Percentiles rank a stretch among this genome's conserved stretches.
phyloP scores from a whole-genome alignment of 345 rosid genomes.

The Eucalyptus dawsonii region DNA sequence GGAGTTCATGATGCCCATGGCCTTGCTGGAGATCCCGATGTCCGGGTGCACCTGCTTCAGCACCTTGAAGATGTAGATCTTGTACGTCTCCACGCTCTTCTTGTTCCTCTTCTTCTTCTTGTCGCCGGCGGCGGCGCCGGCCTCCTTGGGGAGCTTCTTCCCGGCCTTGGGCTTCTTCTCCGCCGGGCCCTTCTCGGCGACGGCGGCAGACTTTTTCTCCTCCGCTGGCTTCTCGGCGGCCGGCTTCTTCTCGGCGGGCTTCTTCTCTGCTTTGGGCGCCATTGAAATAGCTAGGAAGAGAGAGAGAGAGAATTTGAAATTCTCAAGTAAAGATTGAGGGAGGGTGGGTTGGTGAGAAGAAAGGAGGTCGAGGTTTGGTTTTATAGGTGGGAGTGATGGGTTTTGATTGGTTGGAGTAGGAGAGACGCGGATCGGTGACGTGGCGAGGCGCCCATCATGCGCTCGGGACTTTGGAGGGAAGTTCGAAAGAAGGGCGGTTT shows the following conservation, averaged over 20 bases:
- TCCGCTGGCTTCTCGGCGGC: not conserved
- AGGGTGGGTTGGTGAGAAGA: fast-evolving
- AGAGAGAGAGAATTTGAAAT: not conserved
- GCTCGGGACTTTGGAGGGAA: not conserved
- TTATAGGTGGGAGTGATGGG: not conserved
- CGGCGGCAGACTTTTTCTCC: constrained; percentile 36
- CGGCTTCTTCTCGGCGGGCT: constrained; percentile 44
- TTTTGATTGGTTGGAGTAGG: not conserved
- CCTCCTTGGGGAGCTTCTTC: constrained; percentile 70
- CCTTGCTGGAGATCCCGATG: constrained; percentile 16
- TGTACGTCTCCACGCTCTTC: constrained; percentile 64
- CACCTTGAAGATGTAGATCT: constrained; percentile 54
- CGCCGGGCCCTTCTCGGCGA: constrained; percentile 58
- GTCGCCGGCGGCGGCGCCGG: constrained; percentile 19
- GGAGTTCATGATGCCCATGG: constrained; percentile 69
- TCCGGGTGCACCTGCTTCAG: not conserved
- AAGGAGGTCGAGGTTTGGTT: not conserved
- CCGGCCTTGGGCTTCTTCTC: constrained; percentile 82
- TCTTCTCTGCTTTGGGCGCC: constrained; percentile 63
- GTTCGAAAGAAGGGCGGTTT: not conserved
- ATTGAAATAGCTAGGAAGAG: not conserved
- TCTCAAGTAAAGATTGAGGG: not conserved
- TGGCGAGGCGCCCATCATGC: not conserved
- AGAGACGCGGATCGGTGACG: not conserved
- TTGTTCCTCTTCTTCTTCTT: constrained; percentile 51